Percentiles rank a stretch among this genome's conserved stretches.
Conservation (phyloP, 345 rosid species). For the Cardamine resedifolia region DNA sequence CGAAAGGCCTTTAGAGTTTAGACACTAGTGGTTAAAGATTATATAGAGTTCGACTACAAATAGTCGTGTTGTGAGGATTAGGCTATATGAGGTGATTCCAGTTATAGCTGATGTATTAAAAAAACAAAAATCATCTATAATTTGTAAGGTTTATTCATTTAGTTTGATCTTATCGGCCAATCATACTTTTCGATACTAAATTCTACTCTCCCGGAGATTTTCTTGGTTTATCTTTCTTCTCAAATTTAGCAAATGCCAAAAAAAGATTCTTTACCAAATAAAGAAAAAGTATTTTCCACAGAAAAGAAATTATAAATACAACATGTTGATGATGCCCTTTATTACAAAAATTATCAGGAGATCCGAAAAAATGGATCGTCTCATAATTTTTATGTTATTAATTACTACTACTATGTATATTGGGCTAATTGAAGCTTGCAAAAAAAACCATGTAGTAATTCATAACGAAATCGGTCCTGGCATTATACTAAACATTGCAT, state of each 20-base stretch:
- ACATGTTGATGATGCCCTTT: background rate
- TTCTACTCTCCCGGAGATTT: too few relatives aligned
- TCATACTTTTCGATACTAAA: background rate
- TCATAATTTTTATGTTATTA: background rate
- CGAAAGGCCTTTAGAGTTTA: too few relatives aligned
- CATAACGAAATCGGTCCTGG: background rate
- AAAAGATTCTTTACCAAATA: background rate
- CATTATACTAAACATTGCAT: background rate
- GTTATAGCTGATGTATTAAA: too few relatives aligned
- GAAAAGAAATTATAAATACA: background rate
- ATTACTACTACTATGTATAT: background rate
- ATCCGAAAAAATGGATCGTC: background rate
- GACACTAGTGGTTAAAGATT: too few relatives aligned
- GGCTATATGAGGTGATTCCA: too few relatives aligned
- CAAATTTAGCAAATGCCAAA: background rate
- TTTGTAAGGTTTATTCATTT: background rate
- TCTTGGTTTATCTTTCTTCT: too few relatives aligned
- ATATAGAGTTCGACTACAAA: too few relatives aligned
- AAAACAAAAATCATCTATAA: background rate
- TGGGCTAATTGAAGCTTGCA: constrained; percentile 11
- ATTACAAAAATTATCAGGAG: background rate
- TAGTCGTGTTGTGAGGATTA: too few relatives aligned
- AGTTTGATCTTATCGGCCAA: background rate
- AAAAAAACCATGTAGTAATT: background rate
- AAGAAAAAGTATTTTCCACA: background rate